These are phyloP conservation scores for Nevesoporus exiguus DNA, from an alignment of 768 basidiomycete genomes.

Conservation along the genomic window DNA sequence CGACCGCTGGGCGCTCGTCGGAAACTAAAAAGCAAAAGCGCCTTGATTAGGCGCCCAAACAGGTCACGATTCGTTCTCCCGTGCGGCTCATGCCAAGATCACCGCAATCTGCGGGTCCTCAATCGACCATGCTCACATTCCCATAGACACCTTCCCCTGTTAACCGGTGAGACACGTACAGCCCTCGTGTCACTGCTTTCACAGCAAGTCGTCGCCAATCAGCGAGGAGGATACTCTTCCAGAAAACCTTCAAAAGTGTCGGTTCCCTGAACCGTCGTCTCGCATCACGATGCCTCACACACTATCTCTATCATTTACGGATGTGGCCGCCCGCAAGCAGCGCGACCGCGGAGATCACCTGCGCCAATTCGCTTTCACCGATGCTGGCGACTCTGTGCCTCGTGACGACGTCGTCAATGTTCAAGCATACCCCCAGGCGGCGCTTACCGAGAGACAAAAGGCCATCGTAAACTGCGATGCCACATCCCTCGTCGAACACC, in stretches of 20 bases:
- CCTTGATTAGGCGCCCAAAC: no score
- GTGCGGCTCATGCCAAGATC: no score
- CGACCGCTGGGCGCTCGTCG: no score
- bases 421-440: conserved; percentile 26
- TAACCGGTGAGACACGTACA: no score
- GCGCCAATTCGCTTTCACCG: conserved; percentile 1
- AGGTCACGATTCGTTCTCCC: no score
- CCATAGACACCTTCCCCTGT: no score
- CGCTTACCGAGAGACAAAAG: conserved; percentile 26
- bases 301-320: background rate
- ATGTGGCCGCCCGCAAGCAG: conserved; percentile 23
- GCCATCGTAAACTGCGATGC: conserved; percentile 31
- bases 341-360: conserved; percentile 22
- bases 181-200: background rate
- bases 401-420: conserved; percentile 13
- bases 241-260: conserved; percentile 1
- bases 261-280: background rate
- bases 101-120: no score
- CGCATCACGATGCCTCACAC: conserved; percentile 7
- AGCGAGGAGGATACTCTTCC: background rate
- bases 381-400: conserved; percentile 1
- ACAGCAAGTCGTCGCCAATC: conserved; percentile 21
- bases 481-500: conserved; percentile 22
- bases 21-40: no score
- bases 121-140: no score